Evolutionary conservation across 2,329 filamentous ascomycete species (phyloP).

Genomic region (Aspergillus pseudoterreus): DNA sequence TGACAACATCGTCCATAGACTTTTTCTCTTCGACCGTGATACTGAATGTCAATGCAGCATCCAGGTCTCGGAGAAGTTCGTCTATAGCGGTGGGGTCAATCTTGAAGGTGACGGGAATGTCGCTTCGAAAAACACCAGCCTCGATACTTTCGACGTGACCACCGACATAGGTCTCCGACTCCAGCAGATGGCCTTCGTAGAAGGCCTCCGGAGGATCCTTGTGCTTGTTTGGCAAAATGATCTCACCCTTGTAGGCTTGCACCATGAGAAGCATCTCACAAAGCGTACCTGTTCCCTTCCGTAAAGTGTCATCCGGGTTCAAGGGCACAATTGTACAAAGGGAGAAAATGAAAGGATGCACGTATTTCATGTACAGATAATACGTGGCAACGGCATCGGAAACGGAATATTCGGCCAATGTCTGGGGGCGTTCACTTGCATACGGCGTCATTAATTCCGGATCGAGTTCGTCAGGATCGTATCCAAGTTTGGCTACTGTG

Average conservation of each 20-base stretch:
- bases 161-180: constrained; percentile 96
- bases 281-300: constrained; percentile 96
- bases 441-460: constrained; percentile 94
- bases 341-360: constrained; percentile 99
- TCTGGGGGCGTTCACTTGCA: constrained; percentile 85
- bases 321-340: constrained; percentile 94
- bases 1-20: constrained; percentile 70
- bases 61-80: constrained; percentile 79
- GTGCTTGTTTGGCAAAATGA: constrained; percentile 95
- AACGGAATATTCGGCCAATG: constrained; percentile 93
- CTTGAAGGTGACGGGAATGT: constrained; percentile 91
- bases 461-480: constrained; percentile 96
- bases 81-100: constrained; percentile 88
- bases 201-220: constrained; percentile 86
- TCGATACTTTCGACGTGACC: constrained; percentile 99
- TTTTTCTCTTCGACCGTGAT: constrained; percentile 82
- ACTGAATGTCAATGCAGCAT: constrained; percentile 84
- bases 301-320: constrained; percentile 83
- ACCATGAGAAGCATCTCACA: constrained; percentile 99
- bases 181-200: constrained; percentile 92
- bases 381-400: constrained; percentile 98
- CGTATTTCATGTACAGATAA: constrained; percentile 99
- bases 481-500: constrained; percentile 94
- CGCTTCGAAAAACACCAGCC: constrained; percentile 90
- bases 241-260: constrained; percentile 87